Conservation (phyloP, 768 basidiomycete species). For the Amanita fuliginea region DNA sequence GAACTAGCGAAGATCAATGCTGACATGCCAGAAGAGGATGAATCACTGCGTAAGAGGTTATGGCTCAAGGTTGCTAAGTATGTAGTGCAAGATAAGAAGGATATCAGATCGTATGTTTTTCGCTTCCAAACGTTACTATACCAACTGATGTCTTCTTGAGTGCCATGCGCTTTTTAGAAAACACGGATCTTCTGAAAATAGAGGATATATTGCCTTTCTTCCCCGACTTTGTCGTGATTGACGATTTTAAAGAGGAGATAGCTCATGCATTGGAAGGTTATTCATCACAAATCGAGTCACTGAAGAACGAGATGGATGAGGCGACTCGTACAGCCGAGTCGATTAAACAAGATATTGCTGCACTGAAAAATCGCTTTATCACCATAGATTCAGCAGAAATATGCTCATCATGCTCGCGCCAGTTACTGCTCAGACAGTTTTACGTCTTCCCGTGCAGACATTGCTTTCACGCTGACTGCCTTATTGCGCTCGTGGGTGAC, state of each 20-base stretch:
- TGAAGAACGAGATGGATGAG: slow-evolving; percentile 95
- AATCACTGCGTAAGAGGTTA: slow-evolving; percentile 76
- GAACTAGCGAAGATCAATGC: slow-evolving; percentile 94
- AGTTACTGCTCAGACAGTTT: slow-evolving; percentile 82
- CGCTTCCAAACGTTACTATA: neutral
- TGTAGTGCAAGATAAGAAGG: slow-evolving; percentile 95
- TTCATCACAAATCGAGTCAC: slow-evolving; percentile 76
- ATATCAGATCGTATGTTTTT: slow-evolving; percentile 84
- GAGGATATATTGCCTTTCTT: slow-evolving; percentile 99
- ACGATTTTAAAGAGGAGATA: slow-evolving; percentile 99
- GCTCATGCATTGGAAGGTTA: slow-evolving; percentile 93
- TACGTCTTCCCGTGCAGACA: slow-evolving; percentile 99
- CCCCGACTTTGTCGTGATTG: slow-evolving; percentile 98
- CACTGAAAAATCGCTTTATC: slow-evolving; percentile 81
- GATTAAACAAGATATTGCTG: slow-evolving; percentile 84
- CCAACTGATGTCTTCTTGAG: slow-evolving; percentile 27
- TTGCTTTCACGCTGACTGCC: slow-evolving; percentile 94
- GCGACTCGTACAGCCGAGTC: slow-evolving; percentile 86
- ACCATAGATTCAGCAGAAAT: slow-evolving; percentile 82
- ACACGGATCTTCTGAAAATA: slow-evolving; percentile 90
- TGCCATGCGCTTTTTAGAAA: slow-evolving; percentile 94
- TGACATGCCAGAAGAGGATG: slow-evolving; percentile 89
- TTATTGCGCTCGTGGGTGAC: slow-evolving; percentile 78
- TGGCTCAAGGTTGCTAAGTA: slow-evolving; percentile 99
- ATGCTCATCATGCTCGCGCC: slow-evolving; percentile 70